A percentile compares a stretch with the other conserved stretches of the same genome.
Evolutionary conservation across 2,329 filamentous ascomycete species (phyloP).

Genomic region (Aspergillus alliaceus): DNA sequence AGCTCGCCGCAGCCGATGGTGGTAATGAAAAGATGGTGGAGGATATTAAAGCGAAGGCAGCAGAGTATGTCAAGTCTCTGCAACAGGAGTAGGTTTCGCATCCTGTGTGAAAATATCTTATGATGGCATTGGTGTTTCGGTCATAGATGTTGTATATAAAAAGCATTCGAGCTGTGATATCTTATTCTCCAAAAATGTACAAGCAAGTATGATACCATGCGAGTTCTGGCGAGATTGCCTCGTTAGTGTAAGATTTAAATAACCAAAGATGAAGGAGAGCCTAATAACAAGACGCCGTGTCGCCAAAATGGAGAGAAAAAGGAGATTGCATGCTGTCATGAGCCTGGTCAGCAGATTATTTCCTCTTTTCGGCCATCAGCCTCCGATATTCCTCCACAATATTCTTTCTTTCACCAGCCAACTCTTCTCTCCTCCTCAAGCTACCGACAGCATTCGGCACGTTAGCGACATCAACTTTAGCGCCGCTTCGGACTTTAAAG

Average conservation of each 20-base stretch:
- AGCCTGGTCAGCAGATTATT: conserved; percentile 7
- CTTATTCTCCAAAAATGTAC: background rate
- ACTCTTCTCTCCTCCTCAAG: conserved; percentile 69
- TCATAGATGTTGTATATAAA: conserved; percentile 17
- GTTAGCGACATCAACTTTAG: conserved; percentile 66
- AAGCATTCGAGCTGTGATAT: conserved; percentile 5
- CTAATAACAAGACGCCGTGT: background rate
- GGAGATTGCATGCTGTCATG: background rate
- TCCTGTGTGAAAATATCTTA: conserved; percentile 1
- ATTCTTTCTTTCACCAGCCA: conserved; percentile 66
- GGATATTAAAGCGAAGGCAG: conserved; percentile 68
- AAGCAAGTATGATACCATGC: conserved; percentile 1
- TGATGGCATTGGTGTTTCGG: conserved; percentile 17
- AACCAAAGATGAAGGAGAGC: background rate
- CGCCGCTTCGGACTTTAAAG: conserved; percentile 64
- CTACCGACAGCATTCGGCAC: conserved; percentile 70
- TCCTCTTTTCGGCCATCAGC: conserved; percentile 62
- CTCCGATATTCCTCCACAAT: conserved; percentile 74
- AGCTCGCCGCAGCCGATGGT: conserved; percentile 43
- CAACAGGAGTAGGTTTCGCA: conserved; percentile 25
- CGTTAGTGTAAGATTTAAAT: background rate
- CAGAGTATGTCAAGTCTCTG: conserved; percentile 63
- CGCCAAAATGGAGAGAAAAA: background rate
- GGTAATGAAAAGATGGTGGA: conserved; percentile 70
- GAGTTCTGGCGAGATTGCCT: background rate